These are phyloP conservation scores for Nigrograna mackinnonii DNA, from an alignment of 2,329 filamentous ascomycete species.

Conservation along the genomic window DNA sequence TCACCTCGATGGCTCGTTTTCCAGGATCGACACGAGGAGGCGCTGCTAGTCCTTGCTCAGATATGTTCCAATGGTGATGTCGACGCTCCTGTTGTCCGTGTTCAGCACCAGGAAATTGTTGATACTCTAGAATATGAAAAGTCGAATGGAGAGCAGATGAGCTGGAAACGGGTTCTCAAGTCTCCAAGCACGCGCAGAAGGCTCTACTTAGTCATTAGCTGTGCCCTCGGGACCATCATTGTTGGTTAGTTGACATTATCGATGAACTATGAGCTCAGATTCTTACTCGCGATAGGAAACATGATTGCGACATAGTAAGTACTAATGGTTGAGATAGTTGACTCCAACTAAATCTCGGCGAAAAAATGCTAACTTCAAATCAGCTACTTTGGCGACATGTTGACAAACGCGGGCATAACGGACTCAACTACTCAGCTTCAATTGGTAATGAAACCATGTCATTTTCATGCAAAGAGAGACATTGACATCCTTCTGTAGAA, in stretches of 20 bases:
- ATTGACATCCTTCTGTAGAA: constrained; percentile 51
- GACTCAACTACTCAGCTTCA: constrained; percentile 48
- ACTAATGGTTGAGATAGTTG: constrained; percentile 34
- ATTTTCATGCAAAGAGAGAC: too few species aligned
- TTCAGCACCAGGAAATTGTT: constrained; percentile 44
- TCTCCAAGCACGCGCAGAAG: constrained; percentile 24
- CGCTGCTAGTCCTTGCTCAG: constrained; percentile 46
- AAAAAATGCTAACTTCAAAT: too few species aligned
- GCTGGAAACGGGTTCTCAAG: constrained; percentile 41
- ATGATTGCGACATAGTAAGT: constrained; percentile 32
- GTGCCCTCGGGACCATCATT: constrained; percentile 45
- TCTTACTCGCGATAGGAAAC: too few species aligned
- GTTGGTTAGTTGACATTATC: too few species aligned
- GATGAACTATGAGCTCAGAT: too few species aligned
- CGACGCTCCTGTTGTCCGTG: constrained; percentile 35
- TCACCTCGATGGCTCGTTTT: constrained; percentile 53
- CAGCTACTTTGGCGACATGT: constrained; percentile 47
- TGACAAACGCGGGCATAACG: constrained; percentile 52
- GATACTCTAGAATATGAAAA: constrained; percentile 52
- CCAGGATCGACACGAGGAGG: constrained; percentile 46
- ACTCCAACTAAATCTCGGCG: too few species aligned
- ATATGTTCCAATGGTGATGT: constrained; percentile 52
- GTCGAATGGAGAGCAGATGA: constrained; percentile 37
- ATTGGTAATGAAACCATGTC: too few species aligned
- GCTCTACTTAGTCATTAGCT: constrained; percentile 11